Percentiles rank a stretch among this genome's conserved stretches.
These are phyloP conservation scores for Trametes sp. DNA, from an alignment of 1,284 basidiomycete genomes.

Conservation along the genomic window DNA sequence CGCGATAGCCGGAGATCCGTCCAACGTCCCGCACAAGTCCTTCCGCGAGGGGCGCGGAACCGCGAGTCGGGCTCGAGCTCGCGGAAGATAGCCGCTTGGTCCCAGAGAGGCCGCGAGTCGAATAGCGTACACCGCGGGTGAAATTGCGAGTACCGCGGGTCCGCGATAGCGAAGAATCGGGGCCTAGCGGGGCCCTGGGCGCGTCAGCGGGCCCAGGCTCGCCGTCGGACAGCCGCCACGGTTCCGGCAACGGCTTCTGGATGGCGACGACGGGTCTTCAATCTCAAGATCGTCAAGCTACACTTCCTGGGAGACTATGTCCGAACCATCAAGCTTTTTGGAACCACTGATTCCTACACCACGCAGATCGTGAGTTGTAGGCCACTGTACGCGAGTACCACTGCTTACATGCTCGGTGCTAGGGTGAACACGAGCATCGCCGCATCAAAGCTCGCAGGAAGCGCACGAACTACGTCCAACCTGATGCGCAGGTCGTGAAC, in stretches of 20 bases:
- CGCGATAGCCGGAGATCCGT: no score
- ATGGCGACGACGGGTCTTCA: slow-evolving; percentile 16
- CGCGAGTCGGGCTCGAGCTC: no score
- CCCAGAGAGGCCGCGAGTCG: no score
- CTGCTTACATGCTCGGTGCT: no score
- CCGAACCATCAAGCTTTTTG: slow-evolving; percentile 22
- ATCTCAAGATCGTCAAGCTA: slow-evolving; percentile 29
- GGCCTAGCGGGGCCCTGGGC: no score
- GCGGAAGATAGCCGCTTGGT: no score
- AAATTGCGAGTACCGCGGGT: no score
- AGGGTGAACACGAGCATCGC: slow-evolving; percentile 36
- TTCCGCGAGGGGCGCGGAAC: no score
- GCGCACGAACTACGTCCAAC: slow-evolving; percentile 26
- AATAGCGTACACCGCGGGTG: no score
- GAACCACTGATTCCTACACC: slow-evolving; percentile 37
- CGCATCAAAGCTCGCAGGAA: slow-evolving; percentile 28
- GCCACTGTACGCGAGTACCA: no score
- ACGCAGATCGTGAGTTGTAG: slow-evolving; percentile 36
- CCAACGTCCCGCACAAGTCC: no score
- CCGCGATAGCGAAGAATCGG: no score
- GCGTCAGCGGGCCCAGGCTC: slow-evolving; percentile 5
- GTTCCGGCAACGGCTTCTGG: neutral
- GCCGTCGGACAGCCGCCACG: neutral
- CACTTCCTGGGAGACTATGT: slow-evolving; percentile 34
- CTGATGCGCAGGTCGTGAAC: slow-evolving; percentile 27